Base-by-base conservation (phyloP, 352 stramenopile species). In the Phytophthora cactorum region DNA sequence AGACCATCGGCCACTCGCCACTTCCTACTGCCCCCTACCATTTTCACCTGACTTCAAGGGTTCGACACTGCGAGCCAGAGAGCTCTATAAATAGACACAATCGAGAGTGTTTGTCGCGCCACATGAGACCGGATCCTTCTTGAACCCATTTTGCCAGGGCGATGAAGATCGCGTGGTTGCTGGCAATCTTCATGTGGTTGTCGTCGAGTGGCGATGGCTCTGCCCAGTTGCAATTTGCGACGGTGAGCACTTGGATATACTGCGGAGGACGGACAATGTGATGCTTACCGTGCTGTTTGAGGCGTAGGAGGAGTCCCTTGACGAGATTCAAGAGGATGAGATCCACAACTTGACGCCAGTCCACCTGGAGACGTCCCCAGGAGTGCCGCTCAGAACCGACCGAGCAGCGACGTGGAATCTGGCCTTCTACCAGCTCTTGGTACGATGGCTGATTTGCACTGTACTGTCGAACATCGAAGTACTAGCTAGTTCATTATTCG, bases 151-250 rank as follows among this genome's bases (percentile, higher is more conserved):
- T 55, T 29, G 12, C n/a, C 17, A 14, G 17, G n/a, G 9, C 32
- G 38, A 72, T 68, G 68, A 75, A 60, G 57, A 68, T 72, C 68
- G 63, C 47, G 39, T 52, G 49, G 57, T 15, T 51, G 44, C 57
- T 75, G 32, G 15, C 52, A 27, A 44, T 62, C 38, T 55, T 29
- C 39, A 28, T 52, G 41, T 60, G 29, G 44, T 28, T 29, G 9
- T 36, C 31, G 17, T 71, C 12, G 14, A 53, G 55, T 17, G 27
- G 36, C 32, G 31, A 59, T 47, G 53, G 46, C 9, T 17, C 25
- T 31, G 39, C 34, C 17, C 17, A 66, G 14, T 36, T 79, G 22
- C 56, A 41, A 4, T 66, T 79, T 44, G 41, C 38, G 29, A 63
- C 66, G 46, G 67, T 79, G 39, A 38, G 55, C 12, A 49, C n/a